phyloP scores from a whole-genome alignment of 345 rosid genomes.

The Citropsis articulata region DNA sequence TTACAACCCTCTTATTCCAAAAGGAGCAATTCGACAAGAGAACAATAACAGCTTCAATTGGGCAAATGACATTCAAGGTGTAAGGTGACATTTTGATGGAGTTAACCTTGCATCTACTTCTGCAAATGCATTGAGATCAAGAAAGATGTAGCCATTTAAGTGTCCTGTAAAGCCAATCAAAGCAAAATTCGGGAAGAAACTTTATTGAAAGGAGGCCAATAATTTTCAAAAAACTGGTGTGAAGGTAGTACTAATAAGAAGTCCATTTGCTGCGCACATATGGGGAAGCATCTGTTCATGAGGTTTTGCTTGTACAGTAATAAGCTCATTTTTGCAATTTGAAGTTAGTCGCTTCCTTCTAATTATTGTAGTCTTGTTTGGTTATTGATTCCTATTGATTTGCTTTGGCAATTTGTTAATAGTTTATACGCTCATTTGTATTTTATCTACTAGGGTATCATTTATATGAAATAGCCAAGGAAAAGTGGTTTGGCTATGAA shows the following conservation, averaged over 20 bases:
- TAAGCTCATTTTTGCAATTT: background rate
- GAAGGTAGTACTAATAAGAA: background rate
- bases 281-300: background rate
- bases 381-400: background rate
- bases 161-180: background rate
- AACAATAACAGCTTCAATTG: constrained; percentile 14
- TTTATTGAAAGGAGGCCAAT: too few species aligned
- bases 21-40: constrained; percentile 26
- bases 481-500: background rate
- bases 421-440: background rate
- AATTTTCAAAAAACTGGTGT: background rate
- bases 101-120: background rate
- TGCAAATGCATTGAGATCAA: background rate
- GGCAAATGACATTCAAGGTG: background rate
- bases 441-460: background rate
- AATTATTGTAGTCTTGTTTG: background rate
- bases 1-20: constrained; percentile 37
- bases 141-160: background rate
- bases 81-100: background rate
- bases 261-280: constrained; percentile 2
- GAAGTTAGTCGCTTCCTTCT: background rate
- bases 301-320: background rate
- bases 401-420: background rate
- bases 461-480: background rate
- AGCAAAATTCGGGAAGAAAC: background rate